phyloP scores from a whole-genome alignment of 2,329 filamentous ascomycete species.

The Rhinocladiella mackenziei region DNA sequence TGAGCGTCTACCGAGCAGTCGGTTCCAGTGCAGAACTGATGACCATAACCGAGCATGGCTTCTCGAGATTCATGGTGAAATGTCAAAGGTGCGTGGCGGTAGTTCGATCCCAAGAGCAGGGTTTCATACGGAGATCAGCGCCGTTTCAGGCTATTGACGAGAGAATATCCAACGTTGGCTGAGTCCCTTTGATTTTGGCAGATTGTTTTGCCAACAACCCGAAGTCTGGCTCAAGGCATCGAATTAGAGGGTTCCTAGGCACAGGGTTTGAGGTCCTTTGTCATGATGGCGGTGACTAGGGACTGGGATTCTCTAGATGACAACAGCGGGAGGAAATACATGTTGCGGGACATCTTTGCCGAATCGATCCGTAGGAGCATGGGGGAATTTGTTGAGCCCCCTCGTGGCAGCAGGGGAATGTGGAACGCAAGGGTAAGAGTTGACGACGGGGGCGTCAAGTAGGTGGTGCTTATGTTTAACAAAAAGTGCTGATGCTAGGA shows the following conservation, averaged over 20 bases:
- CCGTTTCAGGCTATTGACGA: too few relatives aligned
- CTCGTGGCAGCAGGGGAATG: conserved; percentile 15
- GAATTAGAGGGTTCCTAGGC: too few relatives aligned
- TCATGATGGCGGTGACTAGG: neutral
- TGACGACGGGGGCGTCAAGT: too few relatives aligned
- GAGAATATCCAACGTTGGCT: too few relatives aligned
- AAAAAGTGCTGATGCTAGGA: conserved; percentile 16
- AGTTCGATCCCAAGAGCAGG: too few relatives aligned
- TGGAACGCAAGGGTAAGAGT: too few relatives aligned
- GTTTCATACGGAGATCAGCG: too few relatives aligned
- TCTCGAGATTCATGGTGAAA: too few relatives aligned
- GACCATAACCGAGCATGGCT: too few relatives aligned
- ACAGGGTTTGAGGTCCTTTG: too few relatives aligned
- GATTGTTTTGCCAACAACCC: neutral
- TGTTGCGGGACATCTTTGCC: conserved; percentile 7
- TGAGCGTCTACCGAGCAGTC: conserved; percentile 2
- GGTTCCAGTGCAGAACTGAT: too few relatives aligned
- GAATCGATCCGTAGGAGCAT: conserved; percentile 5
- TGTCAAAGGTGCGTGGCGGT: too few relatives aligned
- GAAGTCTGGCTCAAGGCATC: neutral
- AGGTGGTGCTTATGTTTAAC: conserved; percentile 15
- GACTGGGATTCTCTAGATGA: conserved; percentile 17
- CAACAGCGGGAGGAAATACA: neutral
- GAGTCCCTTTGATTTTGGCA: neutral
- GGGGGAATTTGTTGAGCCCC: neutral